Evolutionary conservation across 1,139 yeast genomes (phyloP).

Genomic region (Zygoascus hellenicus): DNA sequence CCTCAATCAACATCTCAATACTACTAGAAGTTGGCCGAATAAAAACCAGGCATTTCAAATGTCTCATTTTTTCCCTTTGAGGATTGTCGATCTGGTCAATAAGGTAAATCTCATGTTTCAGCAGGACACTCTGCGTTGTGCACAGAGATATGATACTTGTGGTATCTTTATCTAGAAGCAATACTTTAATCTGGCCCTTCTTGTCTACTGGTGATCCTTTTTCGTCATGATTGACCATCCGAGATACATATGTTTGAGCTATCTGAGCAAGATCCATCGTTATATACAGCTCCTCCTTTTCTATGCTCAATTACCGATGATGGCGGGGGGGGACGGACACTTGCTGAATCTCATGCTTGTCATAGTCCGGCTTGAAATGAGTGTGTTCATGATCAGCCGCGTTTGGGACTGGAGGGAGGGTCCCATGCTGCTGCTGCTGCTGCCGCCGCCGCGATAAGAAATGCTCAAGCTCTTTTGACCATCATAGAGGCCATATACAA

Average conservation of each 20-base stretch:
- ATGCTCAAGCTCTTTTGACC: no score
- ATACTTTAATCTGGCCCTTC: slow-evolving; percentile 53
- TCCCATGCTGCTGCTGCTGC: no score
- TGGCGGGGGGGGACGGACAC: no score
- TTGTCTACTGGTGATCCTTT: slow-evolving; percentile 22
- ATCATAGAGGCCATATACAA: no score
- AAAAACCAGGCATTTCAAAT: slow-evolving; percentile 75
- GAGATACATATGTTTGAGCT: slow-evolving; percentile 45
- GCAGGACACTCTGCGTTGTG: slow-evolving; percentile 78
- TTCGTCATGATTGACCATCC: slow-evolving; percentile 37
- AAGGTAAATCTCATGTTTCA: slow-evolving; percentile 74
- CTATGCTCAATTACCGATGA: no score
- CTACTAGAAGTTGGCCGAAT: slow-evolving; percentile 68
- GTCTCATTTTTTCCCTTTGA: slow-evolving; percentile 71
- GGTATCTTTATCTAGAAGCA: slow-evolving; percentile 73
- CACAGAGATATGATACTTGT: slow-evolving; percentile 79
- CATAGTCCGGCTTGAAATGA: no score
- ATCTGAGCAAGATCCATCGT: slow-evolving; percentile 50
- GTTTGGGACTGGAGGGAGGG: no score
- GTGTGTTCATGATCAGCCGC: no score
- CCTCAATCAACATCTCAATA: slow-evolving; percentile 53
- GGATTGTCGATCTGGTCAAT: slow-evolving; percentile 65
- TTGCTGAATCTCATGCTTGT: no score
- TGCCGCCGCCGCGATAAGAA: no score
- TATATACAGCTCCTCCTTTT: no score